phyloP scores from a whole-genome alignment of 2,329 filamentous ascomycete genomes.

The Claviceps sp. region DNA sequence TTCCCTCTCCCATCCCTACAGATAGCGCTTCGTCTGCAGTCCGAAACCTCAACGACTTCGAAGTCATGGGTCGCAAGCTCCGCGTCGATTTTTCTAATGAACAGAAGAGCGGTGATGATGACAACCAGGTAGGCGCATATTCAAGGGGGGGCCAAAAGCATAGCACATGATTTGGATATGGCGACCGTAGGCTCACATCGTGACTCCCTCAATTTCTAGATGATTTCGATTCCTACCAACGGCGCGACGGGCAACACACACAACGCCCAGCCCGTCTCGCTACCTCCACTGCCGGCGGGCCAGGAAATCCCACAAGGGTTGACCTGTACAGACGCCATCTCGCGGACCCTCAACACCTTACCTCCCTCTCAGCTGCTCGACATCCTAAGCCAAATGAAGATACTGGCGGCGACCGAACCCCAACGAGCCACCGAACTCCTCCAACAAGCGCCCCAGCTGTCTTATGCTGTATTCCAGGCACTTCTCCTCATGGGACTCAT shows the following conservation, averaged over 20 bases:
- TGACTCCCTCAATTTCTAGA: constrained; percentile 1
- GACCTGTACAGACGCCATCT: constrained; percentile 81
- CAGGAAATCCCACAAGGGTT: constrained; percentile 73
- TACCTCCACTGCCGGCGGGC: constrained; percentile 75
- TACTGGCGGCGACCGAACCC: constrained; percentile 69
- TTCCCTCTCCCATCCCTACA: constrained; percentile 12
- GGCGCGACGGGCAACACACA: constrained; percentile 19
- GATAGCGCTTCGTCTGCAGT: constrained; percentile 83
- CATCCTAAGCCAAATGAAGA: constrained; percentile 89
- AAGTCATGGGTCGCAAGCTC: constrained; percentile 88
- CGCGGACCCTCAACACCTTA: constrained; percentile 73
- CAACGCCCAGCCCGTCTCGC: constrained; percentile 29
- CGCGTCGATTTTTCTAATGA: constrained; percentile 95
- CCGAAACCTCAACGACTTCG: constrained; percentile 87
- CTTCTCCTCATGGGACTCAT: constrained; percentile 87
- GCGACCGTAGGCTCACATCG: neutral
- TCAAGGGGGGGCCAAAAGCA: neutral
- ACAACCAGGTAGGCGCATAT: constrained; percentile 10
- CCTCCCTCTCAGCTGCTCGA: constrained; percentile 84
- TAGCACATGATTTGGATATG: neutral
- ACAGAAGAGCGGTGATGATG: constrained; percentile 57
- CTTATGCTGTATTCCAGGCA: constrained; percentile 90
- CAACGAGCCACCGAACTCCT: constrained; percentile 75
- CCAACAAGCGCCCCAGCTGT: constrained; percentile 77
- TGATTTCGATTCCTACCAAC: constrained; percentile 18